Evolutionary conservation across 345 rosid species (phyloP).

Genomic region (Camelina hispida): DNA sequence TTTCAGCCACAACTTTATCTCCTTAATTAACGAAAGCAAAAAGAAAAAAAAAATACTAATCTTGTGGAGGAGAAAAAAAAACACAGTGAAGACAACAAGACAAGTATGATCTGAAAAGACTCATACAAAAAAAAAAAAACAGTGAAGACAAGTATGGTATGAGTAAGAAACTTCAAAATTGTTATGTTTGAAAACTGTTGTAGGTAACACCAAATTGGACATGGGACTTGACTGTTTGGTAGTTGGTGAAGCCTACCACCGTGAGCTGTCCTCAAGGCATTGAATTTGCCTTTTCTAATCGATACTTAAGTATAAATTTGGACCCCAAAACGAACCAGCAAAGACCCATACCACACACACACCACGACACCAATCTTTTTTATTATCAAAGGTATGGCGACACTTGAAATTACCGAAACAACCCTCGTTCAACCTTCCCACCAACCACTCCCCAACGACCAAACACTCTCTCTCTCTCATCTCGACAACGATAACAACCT

Average conservation of each 20-base stretch:
- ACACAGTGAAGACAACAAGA: background rate
- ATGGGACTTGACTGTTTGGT: constrained; percentile 37
- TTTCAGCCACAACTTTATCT: background rate
- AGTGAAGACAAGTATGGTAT: background rate
- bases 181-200: background rate
- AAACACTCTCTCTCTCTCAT: constrained; percentile 66
- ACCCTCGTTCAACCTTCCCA: constrained; percentile 54
- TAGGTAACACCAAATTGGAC: constrained; percentile 15
- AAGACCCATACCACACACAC: constrained; percentile 18
- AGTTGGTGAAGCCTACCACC: constrained; percentile 11
- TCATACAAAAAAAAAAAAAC: background rate
- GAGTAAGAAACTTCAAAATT: background rate
- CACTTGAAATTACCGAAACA: constrained; percentile 56
- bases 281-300: constrained; percentile 25
- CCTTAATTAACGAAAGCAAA: background rate
- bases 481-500: constrained; percentile 75
- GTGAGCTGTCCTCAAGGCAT: constrained; percentile 31
- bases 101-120: background rate
- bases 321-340: constrained; percentile 10
- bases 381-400: constrained; percentile 22
- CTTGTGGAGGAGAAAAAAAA: constrained; percentile 23
- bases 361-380: background rate
- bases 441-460: constrained; percentile 54
- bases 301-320: constrained; percentile 12
- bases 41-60: background rate